These are phyloP conservation scores for Ascodesmis nigricans DNA, from an alignment of 495 filamentous ascomycete genomes.

Conservation along the genomic window DNA sequence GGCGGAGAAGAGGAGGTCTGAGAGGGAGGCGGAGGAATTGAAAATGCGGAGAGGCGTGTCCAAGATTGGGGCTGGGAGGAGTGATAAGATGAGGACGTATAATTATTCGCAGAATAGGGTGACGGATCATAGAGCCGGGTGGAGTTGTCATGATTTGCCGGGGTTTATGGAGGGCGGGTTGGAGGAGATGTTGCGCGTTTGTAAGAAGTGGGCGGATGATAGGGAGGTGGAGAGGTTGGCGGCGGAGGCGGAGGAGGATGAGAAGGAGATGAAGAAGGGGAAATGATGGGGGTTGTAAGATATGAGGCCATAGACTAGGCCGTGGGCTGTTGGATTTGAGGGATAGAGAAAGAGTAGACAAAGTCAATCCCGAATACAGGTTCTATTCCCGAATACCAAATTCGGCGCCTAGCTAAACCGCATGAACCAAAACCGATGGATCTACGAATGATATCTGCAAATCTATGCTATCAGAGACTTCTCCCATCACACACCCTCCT, in stretches of 20 bases:
- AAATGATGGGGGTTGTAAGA: constrained; percentile 11
- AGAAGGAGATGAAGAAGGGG: background rate
- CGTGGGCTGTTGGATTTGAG: too few species aligned
- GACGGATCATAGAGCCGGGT: constrained; percentile 76
- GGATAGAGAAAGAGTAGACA: too few species aligned
- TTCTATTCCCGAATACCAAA: too few species aligned
- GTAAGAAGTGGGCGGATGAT: constrained; percentile 55
- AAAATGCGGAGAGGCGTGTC: constrained; percentile 48
- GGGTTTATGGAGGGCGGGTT: constrained; percentile 54
- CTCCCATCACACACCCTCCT: too few species aligned
- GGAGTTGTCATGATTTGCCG: constrained; percentile 61
- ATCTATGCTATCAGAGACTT: too few species aligned
- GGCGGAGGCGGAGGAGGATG: background rate
- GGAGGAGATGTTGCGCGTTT: constrained; percentile 59
- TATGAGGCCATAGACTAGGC: too few species aligned
- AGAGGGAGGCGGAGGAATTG: constrained; percentile 60
- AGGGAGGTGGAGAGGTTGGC: constrained; percentile 42
- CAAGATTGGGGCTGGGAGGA: constrained; percentile 63
- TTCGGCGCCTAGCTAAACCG: too few species aligned
- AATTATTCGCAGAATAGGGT: constrained; percentile 85
- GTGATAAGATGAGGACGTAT: constrained; percentile 88
- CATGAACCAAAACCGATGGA: too few species aligned
- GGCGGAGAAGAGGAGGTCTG: constrained; percentile 59
- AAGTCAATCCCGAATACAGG: too few species aligned
- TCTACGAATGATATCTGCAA: too few species aligned